Evolutionary conservation across 257 asterid species (phyloP).

Genomic region (Capsicum chinense): DNA sequence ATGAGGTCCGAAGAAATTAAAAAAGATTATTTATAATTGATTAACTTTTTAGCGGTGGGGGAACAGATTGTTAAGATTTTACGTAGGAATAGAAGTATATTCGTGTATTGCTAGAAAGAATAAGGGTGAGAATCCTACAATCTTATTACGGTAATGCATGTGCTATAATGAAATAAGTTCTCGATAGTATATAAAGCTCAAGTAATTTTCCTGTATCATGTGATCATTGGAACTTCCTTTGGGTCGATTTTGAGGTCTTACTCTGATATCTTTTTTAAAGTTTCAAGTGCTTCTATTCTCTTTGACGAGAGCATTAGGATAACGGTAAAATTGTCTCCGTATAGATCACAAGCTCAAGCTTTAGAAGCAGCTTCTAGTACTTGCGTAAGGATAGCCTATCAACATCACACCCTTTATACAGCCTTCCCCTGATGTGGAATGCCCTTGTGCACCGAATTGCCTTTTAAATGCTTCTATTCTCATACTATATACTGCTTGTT

Average conservation of each 20-base stretch:
- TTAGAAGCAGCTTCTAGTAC: no score
- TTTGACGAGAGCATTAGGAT: no score
- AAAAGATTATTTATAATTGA: not conserved
- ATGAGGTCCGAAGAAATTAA: no score
- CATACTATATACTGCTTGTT: not conserved
- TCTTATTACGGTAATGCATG: not conserved
- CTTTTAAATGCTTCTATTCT: not conserved
- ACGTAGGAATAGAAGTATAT: slow-evolving; percentile 3
- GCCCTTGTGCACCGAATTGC: not conserved
- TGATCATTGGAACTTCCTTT: not conserved
- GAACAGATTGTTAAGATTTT: not conserved
- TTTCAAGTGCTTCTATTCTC: not conserved
- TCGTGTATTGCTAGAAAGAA: not conserved
- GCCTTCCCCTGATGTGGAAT: not conserved
- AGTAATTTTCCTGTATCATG: not conserved
- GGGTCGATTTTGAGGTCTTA: not conserved
- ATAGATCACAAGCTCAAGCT: no score
- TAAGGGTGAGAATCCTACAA: not conserved
- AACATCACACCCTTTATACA: no score
- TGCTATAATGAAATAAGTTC: not conserved
- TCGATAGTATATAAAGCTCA: not conserved
- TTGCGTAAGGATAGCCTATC: no score
- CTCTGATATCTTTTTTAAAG: not conserved
- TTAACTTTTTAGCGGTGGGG: not conserved
- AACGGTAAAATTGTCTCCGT: not conserved